These are phyloP conservation scores for Chrysosporium queenslandicum DNA, from an alignment of 2,329 filamentous ascomycete genomes.

Conservation along the genomic window DNA sequence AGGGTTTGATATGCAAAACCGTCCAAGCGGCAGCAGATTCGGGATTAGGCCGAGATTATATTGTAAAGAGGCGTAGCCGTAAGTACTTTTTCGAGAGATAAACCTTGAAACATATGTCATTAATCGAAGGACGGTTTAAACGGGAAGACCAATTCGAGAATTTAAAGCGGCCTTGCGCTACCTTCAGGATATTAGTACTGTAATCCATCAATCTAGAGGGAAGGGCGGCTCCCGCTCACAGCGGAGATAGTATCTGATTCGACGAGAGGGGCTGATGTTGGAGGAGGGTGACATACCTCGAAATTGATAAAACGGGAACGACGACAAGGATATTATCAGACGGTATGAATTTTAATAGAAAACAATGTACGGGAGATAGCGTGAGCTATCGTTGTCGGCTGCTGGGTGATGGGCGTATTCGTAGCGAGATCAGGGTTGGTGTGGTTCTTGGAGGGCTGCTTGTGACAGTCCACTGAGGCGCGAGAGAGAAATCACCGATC, in stretches of 20 bases:
- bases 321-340: slow-evolving; percentile 1
- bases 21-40: not conserved
- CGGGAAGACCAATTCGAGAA: not conserved
- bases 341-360: not conserved
- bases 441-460: not conserved
- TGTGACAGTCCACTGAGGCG: not conserved
- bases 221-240: not conserved
- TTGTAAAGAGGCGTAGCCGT: not conserved
- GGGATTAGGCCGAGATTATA: not conserved
- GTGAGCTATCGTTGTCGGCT: not conserved
- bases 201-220: not conserved
- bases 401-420: not conserved
- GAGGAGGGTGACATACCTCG: not conserved
- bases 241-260: not conserved
- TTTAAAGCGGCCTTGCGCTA: not conserved
- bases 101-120: slow-evolving; percentile 13
- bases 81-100: not conserved
- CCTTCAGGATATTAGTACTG: not conserved
- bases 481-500: slow-evolving; percentile 4
- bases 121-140: not conserved
- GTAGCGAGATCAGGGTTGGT: slow-evolving; percentile 7
- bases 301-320: not conserved
- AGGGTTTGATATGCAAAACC: not conserved
- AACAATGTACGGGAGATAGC: not conserved
- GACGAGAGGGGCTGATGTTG: not conserved